These are phyloP conservation scores for Malbranchea zuffiana DNA, from an alignment of 2,329 filamentous ascomycete species.

Conservation along the genomic window DNA sequence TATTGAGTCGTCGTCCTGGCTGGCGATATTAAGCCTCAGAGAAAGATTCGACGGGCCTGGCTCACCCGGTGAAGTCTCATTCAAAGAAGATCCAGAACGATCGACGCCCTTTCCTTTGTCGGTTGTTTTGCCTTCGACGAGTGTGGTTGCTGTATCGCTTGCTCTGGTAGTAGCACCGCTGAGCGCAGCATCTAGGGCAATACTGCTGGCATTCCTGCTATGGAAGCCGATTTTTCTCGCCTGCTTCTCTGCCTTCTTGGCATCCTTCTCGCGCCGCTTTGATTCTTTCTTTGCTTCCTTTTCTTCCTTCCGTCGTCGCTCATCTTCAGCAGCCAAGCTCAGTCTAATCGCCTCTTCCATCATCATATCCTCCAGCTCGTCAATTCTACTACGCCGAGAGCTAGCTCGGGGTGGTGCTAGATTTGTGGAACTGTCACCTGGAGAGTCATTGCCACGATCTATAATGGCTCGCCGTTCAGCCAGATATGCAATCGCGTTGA, in stretches of 20 bases:
- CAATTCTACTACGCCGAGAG: conserved; percentile 55
- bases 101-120: conserved; percentile 63
- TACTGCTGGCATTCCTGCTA: conserved; percentile 48
- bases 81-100: conserved; percentile 35
- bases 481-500: conserved; percentile 38
- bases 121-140: conserved; percentile 27
- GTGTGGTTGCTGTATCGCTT: conserved; percentile 26
- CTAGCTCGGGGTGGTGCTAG: conserved; percentile 38
- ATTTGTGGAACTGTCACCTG: conserved; percentile 18
- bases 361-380: conserved; percentile 96
- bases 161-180: conserved; percentile 28
- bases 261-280: conserved; percentile 75
- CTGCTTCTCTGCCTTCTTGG: conserved; percentile 60
- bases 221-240: conserved; percentile 53
- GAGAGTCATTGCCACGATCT: conserved; percentile 28
- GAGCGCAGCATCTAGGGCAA: conserved; percentile 43
- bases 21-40: no score
- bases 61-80: no score
- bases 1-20: conserved; percentile 41
- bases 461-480: conserved; percentile 31
- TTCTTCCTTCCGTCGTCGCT: conserved; percentile 74
- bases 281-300: conserved; percentile 71
- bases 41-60: no score
- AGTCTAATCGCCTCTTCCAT: conserved; percentile 91
- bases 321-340: conserved; percentile 85